A percentile compares a stretch with the other conserved stretches of the same genome.
These are phyloP conservation scores for Themeda triandra DNA, from an alignment of 176 grass and related monocot genomes.

Conservation along the genomic window DNA sequence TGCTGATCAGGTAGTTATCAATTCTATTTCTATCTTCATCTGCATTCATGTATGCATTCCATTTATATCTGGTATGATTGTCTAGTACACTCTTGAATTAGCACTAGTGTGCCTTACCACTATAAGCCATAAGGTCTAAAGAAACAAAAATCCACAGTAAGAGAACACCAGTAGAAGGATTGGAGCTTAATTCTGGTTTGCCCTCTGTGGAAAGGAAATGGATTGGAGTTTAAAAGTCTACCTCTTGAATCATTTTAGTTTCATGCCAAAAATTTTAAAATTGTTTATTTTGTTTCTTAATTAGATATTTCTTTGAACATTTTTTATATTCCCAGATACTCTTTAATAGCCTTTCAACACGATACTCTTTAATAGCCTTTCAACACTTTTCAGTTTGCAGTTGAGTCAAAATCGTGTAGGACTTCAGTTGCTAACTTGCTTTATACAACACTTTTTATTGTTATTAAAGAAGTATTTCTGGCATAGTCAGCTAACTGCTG, in stretches of 20 bases:
- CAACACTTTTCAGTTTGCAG: not conserved
- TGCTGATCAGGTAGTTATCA: slow-evolving; percentile 72
- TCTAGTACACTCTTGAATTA: not conserved
- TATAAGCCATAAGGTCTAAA: not conserved
- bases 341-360: not conserved
- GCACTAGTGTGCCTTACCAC: not conserved
- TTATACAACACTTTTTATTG: not conserved
- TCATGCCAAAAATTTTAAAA: not conserved
- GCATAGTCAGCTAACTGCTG: not conserved
- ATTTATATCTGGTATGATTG: not conserved
- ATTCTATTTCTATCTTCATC: not conserved
- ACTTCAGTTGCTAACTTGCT: not conserved
- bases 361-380: not conserved
- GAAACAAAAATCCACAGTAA: not conserved
- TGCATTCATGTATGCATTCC: slow-evolving; percentile 20
- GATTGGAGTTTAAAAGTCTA: not conserved
- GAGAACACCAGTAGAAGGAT: not conserved
- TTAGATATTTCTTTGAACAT: not conserved
- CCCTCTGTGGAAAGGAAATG: not conserved
- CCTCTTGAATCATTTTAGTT: not conserved
- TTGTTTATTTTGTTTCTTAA: not conserved
- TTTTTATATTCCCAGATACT: not conserved
- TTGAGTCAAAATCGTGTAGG: not conserved
- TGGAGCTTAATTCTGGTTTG: not conserved
- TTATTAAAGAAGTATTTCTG: not conserved